These are phyloP conservation scores for Linum tenue DNA, from an alignment of 345 rosid species.

Conservation along the genomic window DNA sequence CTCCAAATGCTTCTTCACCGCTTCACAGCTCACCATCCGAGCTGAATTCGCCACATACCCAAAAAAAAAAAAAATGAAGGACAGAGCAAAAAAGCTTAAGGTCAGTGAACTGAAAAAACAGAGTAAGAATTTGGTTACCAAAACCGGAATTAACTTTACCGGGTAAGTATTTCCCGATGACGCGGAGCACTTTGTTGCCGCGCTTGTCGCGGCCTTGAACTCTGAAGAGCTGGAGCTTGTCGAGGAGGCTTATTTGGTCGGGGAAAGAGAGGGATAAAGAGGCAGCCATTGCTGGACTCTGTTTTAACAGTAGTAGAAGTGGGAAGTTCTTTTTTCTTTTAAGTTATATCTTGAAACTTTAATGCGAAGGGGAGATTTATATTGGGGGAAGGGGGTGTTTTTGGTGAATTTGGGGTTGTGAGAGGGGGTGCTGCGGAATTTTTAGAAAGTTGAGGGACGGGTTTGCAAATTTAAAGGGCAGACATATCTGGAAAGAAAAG, in stretches of 20 bases:
- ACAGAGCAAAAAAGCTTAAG: not conserved
- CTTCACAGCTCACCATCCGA: slow-evolving; percentile 29
- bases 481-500: not conserved
- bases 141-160: slow-evolving; percentile 21
- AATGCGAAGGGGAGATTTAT: not conserved
- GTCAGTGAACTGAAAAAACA: not conserved
- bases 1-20: slow-evolving; percentile 40
- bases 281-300: slow-evolving; percentile 2
- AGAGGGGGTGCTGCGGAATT: not conserved
- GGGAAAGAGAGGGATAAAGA: not conserved
- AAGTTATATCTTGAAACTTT: slow-evolving; percentile 1
- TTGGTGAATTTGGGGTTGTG: too few species aligned
- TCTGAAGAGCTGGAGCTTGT: slow-evolving; percentile 52
- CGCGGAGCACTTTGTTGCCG: slow-evolving; percentile 56
- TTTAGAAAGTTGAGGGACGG: not conserved
- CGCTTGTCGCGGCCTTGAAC: slow-evolving; percentile 66
- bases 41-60: slow-evolving; percentile 21
- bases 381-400: not conserved
- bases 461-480: not conserved
- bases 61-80: not conserved
- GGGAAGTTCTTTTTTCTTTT: not conserved
- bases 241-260: slow-evolving; percentile 30
- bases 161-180: slow-evolving; percentile 49
- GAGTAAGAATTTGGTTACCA: not conserved
- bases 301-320: not conserved